Evolutionary conservation across 2,329 filamentous ascomycete genomes (phyloP).

Genomic region (Apiospora kogelbergensis): DNA sequence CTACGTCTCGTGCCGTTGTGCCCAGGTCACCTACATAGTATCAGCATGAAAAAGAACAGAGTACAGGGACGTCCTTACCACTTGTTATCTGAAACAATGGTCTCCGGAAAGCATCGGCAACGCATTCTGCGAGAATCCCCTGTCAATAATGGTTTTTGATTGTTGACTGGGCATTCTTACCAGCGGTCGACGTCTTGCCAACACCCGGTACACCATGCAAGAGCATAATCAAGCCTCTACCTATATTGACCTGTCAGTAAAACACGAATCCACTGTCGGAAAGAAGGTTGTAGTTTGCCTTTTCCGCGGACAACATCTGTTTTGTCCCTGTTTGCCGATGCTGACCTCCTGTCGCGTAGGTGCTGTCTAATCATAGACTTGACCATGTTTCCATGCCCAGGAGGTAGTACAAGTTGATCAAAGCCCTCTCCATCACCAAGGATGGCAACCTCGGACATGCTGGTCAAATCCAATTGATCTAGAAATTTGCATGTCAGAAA

Average conservation of each 20-base stretch:
- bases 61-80: neutral
- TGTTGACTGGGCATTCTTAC: neutral
- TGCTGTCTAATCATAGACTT: conserved; percentile 1
- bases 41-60: neutral
- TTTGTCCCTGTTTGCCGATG: neutral
- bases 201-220: neutral
- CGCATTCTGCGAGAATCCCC: neutral
- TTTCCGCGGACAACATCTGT: neutral
- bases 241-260: neutral
- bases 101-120: neutral
- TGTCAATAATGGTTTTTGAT: neutral
- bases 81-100: neutral
- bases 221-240: neutral
- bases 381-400: neutral
- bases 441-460: neutral
- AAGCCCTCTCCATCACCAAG: neutral
- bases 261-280: too few relatives aligned
- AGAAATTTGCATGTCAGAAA: neutral
- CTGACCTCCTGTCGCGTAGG: neutral
- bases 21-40: conserved; percentile 9
- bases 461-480: neutral
- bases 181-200: neutral
- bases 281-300: neutral
- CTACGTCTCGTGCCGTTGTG: neutral
- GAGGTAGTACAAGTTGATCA: neutral